Conservation (phyloP, 768 basidiomycete genomes). For the Russula sp. region DNA sequence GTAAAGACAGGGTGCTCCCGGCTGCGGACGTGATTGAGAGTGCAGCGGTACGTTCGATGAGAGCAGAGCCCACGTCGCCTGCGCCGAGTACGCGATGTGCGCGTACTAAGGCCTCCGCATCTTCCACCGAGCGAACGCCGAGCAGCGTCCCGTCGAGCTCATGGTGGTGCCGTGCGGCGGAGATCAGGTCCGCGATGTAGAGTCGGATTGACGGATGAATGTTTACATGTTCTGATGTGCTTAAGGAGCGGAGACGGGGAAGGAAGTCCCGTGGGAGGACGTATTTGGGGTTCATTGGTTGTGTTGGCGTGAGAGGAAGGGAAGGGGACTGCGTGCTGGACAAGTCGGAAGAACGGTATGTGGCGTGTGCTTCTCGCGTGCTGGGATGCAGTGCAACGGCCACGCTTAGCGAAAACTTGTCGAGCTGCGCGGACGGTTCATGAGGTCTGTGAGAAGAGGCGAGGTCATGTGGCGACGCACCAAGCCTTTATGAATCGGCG, state of each 20-base stretch:
- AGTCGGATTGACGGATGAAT: conserved; percentile 47
- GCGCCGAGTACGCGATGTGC: conserved; percentile 65
- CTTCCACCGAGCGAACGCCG: conserved; percentile 55
- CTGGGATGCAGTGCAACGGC: conserved; percentile 45
- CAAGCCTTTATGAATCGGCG: conserved; percentile 59
- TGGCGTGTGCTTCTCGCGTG: conserved; percentile 33
- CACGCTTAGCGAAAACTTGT: conserved; percentile 76
- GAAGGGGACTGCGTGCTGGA: conserved; percentile 34
- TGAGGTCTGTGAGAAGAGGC: neutral
- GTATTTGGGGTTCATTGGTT: conserved; percentile 4
- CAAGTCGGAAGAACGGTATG: conserved; percentile 36
- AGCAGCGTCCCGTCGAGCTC: conserved; percentile 67
- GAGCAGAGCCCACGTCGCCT: conserved; percentile 58
- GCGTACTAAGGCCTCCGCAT: conserved; percentile 63
- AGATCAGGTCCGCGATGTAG: conserved; percentile 73
- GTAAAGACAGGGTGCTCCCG: conserved; percentile 12
- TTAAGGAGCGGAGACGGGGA: conserved; percentile 34
- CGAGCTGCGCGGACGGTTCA: conserved; percentile 49
- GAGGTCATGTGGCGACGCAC: conserved; percentile 42
- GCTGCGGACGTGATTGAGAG: conserved; percentile 13
- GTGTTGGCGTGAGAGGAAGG: conserved; percentile 28
- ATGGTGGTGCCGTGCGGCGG: conserved; percentile 68
- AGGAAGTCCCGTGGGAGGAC: conserved; percentile 36
- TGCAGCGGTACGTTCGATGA: conserved; percentile 40
- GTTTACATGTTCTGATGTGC: conserved; percentile 23